phyloP scores from a whole-genome alignment of 805 yeast genomes.

The Cyberlindnera euphorbiae region DNA sequence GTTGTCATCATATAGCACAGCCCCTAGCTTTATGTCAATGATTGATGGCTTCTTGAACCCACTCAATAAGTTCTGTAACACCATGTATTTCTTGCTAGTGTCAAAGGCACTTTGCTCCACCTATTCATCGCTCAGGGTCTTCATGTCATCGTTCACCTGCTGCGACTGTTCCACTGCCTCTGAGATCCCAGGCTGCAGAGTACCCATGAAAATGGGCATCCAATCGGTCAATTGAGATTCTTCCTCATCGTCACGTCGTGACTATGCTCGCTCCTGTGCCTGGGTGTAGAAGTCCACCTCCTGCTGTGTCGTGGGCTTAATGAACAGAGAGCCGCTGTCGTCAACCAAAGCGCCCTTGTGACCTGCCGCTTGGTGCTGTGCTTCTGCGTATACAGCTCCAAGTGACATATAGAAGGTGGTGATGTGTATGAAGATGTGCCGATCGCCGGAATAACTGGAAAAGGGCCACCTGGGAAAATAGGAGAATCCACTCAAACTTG shows the following conservation, averaged over 20 bases:
- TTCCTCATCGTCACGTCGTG: slow-evolving; percentile 9
- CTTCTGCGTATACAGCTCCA: slow-evolving; percentile 6
- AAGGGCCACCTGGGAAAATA: no score
- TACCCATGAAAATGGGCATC: slow-evolving; percentile 65
- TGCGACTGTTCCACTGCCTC: slow-evolving; percentile 22
- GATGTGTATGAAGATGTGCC: no score
- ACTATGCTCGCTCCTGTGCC: slow-evolving; percentile 16
- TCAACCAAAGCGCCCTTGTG: slow-evolving; percentile 75
- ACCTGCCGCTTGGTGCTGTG: slow-evolving; percentile 80
- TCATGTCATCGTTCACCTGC: slow-evolving; percentile 21
- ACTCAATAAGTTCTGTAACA: slow-evolving; percentile 62
- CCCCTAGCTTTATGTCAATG: slow-evolving; percentile 81
- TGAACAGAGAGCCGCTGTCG: slow-evolving; percentile 60
- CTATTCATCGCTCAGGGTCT: slow-evolving; percentile 7
- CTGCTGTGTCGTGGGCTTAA: slow-evolving; percentile 58
- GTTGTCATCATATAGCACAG: slow-evolving; percentile 57
- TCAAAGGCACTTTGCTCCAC: neutral
- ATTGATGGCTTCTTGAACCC: slow-evolving; percentile 66
- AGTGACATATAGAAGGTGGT: no score
- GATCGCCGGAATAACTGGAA: no score
- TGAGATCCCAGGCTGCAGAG: slow-evolving; percentile 43
- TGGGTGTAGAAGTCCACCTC: slow-evolving; percentile 74
- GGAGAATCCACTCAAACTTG: no score
- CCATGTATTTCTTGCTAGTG: slow-evolving; percentile 40
- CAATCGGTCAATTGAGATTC: slow-evolving; percentile 42